phyloP scores from a whole-genome alignment of 306 rosid genomes.

The Begonia loranthoides region DNA sequence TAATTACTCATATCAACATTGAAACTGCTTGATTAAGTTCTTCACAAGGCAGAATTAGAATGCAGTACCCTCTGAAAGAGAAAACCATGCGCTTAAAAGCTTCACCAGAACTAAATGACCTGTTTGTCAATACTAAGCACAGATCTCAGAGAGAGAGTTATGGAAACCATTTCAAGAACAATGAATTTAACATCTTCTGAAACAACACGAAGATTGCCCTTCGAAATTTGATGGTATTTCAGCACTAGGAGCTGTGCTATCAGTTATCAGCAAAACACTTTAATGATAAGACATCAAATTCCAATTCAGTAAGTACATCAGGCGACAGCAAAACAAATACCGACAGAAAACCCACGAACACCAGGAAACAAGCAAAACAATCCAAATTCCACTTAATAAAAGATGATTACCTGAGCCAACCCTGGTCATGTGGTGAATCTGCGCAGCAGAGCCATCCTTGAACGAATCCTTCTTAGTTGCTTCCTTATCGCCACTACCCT shows the following conservation, averaged over 20 bases:
- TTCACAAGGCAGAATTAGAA: no score
- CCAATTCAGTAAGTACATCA: neutral
- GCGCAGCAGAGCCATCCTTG: constrained; percentile 60
- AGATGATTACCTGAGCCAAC: constrained; percentile 44
- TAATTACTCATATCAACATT: no score
- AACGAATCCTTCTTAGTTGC: constrained; percentile 51
- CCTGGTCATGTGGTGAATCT: constrained; percentile 57
- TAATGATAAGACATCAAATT: neutral
- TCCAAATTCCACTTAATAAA: neutral
- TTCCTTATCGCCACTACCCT: constrained; percentile 48
- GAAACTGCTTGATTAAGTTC: no score
- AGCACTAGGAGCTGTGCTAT: no score
- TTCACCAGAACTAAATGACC: neutral
- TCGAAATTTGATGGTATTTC: no score
- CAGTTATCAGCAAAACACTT: neutral
- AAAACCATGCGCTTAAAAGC: neutral
- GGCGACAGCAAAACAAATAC: neutral
- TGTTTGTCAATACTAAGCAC: no score
- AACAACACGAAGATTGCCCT: no score
- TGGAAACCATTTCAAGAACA: no score
- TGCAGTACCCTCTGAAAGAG: neutral
- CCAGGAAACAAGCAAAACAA: neutral
- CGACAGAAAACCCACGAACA: neutral
- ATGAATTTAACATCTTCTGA: no score
- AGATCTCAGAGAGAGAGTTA: no score